phyloP scores from a whole-genome alignment of 371 early-diverging fungal species.

The Polyrhizophydium stewartii region DNA sequence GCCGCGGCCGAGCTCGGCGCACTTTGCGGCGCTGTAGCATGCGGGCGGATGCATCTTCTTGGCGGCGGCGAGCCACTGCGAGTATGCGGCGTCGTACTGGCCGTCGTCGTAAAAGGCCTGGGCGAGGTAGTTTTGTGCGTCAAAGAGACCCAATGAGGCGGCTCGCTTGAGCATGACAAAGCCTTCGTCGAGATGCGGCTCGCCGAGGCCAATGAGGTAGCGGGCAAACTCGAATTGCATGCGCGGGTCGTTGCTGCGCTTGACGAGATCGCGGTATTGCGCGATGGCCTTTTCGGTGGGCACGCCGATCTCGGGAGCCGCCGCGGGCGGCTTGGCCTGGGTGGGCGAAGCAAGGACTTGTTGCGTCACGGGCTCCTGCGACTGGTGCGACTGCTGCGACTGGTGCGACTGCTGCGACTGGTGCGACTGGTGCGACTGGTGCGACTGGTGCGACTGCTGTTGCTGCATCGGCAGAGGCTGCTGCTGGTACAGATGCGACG shows the following conservation, averaged over 20 bases:
- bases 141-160: constrained; percentile 56
- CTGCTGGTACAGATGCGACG: not conserved
- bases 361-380: not conserved
- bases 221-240: constrained; percentile 32
- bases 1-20: constrained; percentile 19
- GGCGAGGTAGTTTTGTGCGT: constrained; percentile 82
- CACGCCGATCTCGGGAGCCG: too few relatives aligned
- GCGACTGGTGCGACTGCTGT: not conserved
- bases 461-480: not conserved
- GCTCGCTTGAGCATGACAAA: constrained; percentile 40
- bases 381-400: not conserved
- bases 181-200: constrained; percentile 47
- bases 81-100: constrained; percentile 50
- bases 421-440: too few relatives aligned
- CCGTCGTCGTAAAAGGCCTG: constrained; percentile 57
- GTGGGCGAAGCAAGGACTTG: too few relatives aligned
- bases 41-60: constrained; percentile 20
- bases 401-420: too few relatives aligned
- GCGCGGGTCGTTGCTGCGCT: constrained; percentile 7
- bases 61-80: constrained; percentile 19
- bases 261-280: not conserved
- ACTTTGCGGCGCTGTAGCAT: constrained; percentile 12
- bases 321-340: too few relatives aligned
- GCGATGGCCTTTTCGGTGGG: not conserved
- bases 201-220: constrained; percentile 21